phyloP scores from a whole-genome alignment of 139 green algal genomes.

The Coelastrella sp. region DNA sequence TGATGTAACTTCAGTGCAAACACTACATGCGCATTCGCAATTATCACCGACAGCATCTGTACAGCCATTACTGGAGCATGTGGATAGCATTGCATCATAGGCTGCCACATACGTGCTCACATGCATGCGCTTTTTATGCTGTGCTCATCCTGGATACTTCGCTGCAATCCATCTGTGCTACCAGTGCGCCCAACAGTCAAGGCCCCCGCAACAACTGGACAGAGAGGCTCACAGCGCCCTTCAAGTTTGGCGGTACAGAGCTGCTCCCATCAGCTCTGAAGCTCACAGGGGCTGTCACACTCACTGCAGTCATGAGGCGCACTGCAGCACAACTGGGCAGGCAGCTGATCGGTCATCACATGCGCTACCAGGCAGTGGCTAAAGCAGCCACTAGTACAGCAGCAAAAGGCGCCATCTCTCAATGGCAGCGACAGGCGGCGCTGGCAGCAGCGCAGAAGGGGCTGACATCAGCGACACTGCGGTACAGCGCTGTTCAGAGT shows the following conservation, averaged over 20 bases:
- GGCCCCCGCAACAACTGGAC: conserved; percentile 45
- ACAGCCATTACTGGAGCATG: not conserved
- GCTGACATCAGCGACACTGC: conserved; percentile 59
- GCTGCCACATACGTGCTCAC: not conserved
- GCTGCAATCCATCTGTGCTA: no score
- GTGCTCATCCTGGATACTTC: no score
- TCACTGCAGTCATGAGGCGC: conserved; percentile 38
- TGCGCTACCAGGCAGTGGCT: conserved; percentile 64
- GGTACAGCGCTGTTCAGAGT: conserved; percentile 75
- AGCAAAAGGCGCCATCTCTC: not conserved
- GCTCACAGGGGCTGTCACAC: conserved; percentile 70
- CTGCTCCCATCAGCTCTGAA: conserved; percentile 73
- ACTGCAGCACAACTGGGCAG: conserved; percentile 64
- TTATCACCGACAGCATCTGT: not conserved
- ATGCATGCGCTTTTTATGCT: not conserved
- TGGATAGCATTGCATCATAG: no score
- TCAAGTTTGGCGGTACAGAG: conserved; percentile 76
- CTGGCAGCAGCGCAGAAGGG: conserved; percentile 70
- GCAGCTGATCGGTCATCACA: conserved; percentile 59
- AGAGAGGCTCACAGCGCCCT: conserved; percentile 66
- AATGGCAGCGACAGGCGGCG: conserved; percentile 40
- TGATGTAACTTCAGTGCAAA: no score
- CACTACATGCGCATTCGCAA: not conserved
- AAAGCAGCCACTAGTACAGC: conserved; percentile 25
- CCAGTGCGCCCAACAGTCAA: not conserved